Base-by-base conservation (phyloP, 139 green algal genomes). In the Zygnema cylindricum region DNA sequence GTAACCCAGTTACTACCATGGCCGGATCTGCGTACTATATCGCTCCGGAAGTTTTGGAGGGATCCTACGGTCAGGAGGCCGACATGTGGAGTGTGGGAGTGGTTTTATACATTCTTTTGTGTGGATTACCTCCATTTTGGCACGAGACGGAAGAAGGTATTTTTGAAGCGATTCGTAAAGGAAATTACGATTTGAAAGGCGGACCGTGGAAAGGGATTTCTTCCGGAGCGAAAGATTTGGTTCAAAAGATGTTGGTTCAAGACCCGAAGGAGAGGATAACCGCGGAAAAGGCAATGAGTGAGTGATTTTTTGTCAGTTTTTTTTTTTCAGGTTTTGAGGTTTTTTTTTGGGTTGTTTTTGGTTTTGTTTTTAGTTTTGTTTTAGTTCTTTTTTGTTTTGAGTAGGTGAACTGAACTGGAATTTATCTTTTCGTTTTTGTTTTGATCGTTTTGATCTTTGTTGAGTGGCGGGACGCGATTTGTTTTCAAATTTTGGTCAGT, bases 91-190 rank as follows among this genome's bases (percentile, higher is more conserved):
- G 87, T 42, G 95, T 92, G 81, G 97, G 97, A 23, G 94, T 99
- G 3, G 98, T 99, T 77, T 92, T 98, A 43, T 99, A 98, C 95
- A 98, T 99, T 89, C 93, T 99, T 57, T 93, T 99, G 43, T 95
- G 92, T 55, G 97, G 97, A 23, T 94, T 95, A 85, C 96, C 96
- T 40, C 96, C 96, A 21, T 99, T 98, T 92, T 98, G 96, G 91
- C 40, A 43, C 40, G 82, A 87, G 41, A 79, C 43, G 32, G 82
- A 87, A 71, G 82, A 87, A 55, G 82, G 82, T 38, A 87, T 87
- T 0, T 87, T 87, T 71, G 82, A 87, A 23, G 82, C 82, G 1
- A 87, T 87, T 35, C 81, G 81, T 49, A 79, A 36, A 21, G 82
- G 82, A 39, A 81, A 79, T 2, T 40, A 82, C 35, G 82, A 87